Evolutionary conservation across 352 stramenopile genomes (phyloP).

Genomic region (Blastocystis sp.): DNA sequence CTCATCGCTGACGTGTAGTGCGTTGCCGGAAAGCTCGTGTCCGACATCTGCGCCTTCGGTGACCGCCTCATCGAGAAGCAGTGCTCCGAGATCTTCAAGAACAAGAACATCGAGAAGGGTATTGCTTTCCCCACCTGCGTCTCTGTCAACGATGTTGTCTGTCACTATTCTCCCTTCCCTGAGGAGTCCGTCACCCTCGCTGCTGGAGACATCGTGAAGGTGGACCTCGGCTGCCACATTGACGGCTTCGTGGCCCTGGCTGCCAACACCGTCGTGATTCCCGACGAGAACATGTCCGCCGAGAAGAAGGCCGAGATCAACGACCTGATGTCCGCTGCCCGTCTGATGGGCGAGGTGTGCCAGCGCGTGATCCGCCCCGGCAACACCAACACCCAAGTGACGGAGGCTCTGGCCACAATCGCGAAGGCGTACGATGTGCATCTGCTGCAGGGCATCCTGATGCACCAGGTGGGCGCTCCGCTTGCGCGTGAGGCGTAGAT

Average conservation of each 20-base stretch:
- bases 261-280: conserved; percentile 93
- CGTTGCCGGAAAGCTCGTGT: conserved; percentile 53
- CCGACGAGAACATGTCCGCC: conserved; percentile 63
- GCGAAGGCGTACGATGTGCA: conserved; percentile 92
- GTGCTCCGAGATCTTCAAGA: conserved; percentile 89
- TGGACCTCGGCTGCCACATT: conserved; percentile 98
- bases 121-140: conserved; percentile 98
- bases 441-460: conserved; percentile 91
- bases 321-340: conserved; percentile 91
- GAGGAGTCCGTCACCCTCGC: conserved; percentile 83
- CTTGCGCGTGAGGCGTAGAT: conserved; percentile 37
- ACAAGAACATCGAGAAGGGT: conserved; percentile 93
- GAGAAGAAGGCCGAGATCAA: conserved; percentile 72
- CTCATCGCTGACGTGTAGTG: neutral
- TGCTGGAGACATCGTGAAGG: conserved; percentile 85
- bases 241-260: conserved; percentile 97
- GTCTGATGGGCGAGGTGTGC: conserved; percentile 93
- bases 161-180: conserved; percentile 93
- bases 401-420: conserved; percentile 88
- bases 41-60: conserved; percentile 74
- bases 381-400: conserved; percentile 82
- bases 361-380: conserved; percentile 92
- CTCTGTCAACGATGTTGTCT: conserved; percentile 96
- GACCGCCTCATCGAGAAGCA: conserved; percentile 79
- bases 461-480: conserved; percentile 93